These are phyloP conservation scores for Leptodermis oblonga DNA, from an alignment of 257 asterid species.

Conservation along the genomic window DNA sequence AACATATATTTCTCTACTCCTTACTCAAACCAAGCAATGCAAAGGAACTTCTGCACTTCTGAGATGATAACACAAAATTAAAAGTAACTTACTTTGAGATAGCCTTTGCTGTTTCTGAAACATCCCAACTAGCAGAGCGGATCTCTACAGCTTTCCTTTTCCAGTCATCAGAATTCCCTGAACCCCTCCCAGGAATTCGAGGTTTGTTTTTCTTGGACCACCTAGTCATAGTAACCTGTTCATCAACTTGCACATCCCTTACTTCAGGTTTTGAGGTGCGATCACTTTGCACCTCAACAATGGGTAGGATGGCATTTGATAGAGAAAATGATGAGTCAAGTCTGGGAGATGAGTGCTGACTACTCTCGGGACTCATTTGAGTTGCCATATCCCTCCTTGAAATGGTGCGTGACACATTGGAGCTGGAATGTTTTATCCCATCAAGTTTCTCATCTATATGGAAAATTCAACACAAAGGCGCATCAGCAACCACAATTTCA, in stretches of 20 bases:
- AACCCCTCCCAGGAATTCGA: conserved; percentile 47
- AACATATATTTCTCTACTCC: no score
- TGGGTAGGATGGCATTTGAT: conserved; percentile 50
- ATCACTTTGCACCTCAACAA: conserved; percentile 43
- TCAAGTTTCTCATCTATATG: conserved; percentile 41
- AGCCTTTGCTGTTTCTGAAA: conserved; percentile 53
- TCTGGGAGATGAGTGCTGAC: conserved; percentile 52
- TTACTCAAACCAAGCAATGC: no score
- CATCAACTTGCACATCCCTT: conserved; percentile 81
- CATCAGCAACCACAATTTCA: not conserved
- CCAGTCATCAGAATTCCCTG: conserved; percentile 55
- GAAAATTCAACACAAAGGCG: conserved; percentile 4
- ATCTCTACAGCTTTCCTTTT: conserved; percentile 56
- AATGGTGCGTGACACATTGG: conserved; percentile 17
- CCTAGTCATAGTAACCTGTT: conserved; percentile 74
- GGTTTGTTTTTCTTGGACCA: conserved; percentile 74
- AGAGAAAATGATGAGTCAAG: conserved; percentile 48
- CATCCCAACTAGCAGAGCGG: conserved; percentile 58
- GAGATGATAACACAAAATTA: no score
- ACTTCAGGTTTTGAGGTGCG: conserved; percentile 52
- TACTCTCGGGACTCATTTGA: conserved; percentile 90
- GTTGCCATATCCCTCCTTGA: conserved; percentile 93
- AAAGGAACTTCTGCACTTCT: no score
- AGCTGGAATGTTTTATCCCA: conserved; percentile 3
- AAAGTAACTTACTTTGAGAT: conserved; percentile 52